Base-by-base conservation (phyloP, 1,139 yeast genomes). In the Magnusiomyces suaveolens region DNA sequence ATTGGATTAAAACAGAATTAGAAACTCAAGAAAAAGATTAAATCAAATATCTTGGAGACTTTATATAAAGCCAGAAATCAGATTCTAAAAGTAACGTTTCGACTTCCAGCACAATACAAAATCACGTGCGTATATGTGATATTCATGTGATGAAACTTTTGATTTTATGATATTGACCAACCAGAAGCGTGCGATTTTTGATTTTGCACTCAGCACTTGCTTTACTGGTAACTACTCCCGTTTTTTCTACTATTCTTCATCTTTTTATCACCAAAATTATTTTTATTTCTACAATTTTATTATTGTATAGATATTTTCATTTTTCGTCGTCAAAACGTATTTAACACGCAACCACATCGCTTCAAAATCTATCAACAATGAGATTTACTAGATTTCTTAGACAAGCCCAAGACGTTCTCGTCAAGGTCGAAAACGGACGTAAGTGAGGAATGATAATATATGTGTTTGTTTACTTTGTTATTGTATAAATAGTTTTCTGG, bases 401-500 rank as follows among this genome's bases (percentile, higher is more conserved):
- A 57, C 63, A 68, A 24, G 70, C 74, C 12, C 79, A 78, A 60
- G 82, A 81, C 61, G 82, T 85, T 44, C 75, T 85, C 60, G 78
- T 85, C 58, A 81, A 76, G 66, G 75, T 88, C n/a, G 80, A 81
- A 3, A 72, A 76, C 49, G 92, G 92, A 12, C 75, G 64, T 62
- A 60, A 48, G 64, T 62, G n/a, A 36, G 26, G 2, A 10, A n/a
- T 38, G 43, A 32, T 32, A 8, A 32, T 32, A 32, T 8, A 32
- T 32, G 14, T 32, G 8, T 32, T 14, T 32, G 14, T 14, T 32
- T 8, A 8, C 14, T 32, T 14, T 8, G 36, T 32, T 16, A 14
- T 38, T 38, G 18, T 38, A 38, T 38, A 4, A 4, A 10, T 38
- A 8, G 8, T 38, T 8, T 29, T 29, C 36, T 29, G 36, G 6